Base-by-base conservation (phyloP, 176 grass and related monocot genomes). In the Aegilops longissima region DNA sequence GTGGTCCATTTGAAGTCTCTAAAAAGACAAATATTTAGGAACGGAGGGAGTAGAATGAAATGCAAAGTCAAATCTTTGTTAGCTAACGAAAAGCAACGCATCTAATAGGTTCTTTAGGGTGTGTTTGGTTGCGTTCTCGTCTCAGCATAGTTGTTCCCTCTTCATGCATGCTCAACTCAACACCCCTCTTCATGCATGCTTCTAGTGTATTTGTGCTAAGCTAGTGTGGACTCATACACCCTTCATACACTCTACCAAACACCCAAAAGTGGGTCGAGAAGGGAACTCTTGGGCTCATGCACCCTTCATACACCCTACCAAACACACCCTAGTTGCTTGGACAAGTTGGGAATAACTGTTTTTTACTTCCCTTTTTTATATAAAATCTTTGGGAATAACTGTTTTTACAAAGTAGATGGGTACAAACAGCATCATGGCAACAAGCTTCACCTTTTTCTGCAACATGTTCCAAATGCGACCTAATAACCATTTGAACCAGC, bases 371-470 rank as follows among this genome's bases (percentile, higher is more conserved):
- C 47, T 13, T 77, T 64, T 5, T 47, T 0, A 52, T 79, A 21
- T 2, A 5, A 65, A 31, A 83, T 35, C 34, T 35, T 39, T 8
- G 38, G 38, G 38, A 39, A 39, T 39, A 39, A 8, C 38, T 39
- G 38, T 39, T 39, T 39, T 39, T 36, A 4, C 10, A 54, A 84
- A 71, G 47, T 10, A 63, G 68, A 80, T 27, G 13, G 40, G 72
- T 68, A 12, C 31, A 66, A 44, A 77, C 27, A 62, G 17, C 44
- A 80, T 75, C 34, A 75, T 38, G 23, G 24, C 42, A 56, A 30
- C 70, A 72, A 44, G 33, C 33, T 76, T 73, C 17, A 66, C 31
- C 59, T 65, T 80, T 80, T 89, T 80, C 29, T 17, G 30, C n/a
- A 74, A 52, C 49, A 12, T 1, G 21, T 72, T 54, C 33, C 56